Percentiles rank a stretch among this genome's conserved stretches.
These are phyloP conservation scores for Phytophthora sansomeana DNA, from an alignment of 352 stramenopile species.

Conservation along the genomic window DNA sequence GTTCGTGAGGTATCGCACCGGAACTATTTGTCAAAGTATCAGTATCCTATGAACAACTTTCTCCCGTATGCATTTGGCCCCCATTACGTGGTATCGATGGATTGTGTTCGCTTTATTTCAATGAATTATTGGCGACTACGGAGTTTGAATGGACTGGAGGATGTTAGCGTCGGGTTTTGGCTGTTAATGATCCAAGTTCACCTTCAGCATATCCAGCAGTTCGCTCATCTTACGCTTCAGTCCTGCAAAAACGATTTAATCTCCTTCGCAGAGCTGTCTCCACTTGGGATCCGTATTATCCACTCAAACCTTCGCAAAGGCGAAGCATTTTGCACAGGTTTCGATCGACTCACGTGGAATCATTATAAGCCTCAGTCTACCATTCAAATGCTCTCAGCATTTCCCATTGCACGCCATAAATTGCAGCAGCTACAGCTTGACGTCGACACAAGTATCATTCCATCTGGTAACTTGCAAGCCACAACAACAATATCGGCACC, in stretches of 20 bases:
- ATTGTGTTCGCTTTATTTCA: conserved; percentile 51
- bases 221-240: conserved; percentile 38
- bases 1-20: conserved; percentile 29
- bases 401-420: neutral
- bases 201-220: conserved; percentile 32
- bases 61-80: conserved; percentile 47
- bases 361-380: neutral
- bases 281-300: conserved; percentile 42
- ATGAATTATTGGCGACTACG: conserved; percentile 39
- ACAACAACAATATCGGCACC: neutral
- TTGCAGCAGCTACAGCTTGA: neutral
- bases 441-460: neutral
- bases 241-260: conserved; percentile 47
- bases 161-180: conserved; percentile 71
- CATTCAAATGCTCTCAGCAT: neutral
- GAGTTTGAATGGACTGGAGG: conserved; percentile 52
- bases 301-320: conserved; percentile 38
- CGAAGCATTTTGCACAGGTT: conserved; percentile 38
- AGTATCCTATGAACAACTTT: conserved; percentile 44
- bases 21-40: conserved; percentile 46
- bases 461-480: neutral
- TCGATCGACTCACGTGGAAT: conserved; percentile 38
- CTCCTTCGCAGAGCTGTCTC: conserved; percentile 51
- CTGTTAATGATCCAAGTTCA: conserved; percentile 58
- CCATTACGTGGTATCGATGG: conserved; percentile 57